These are phyloP conservation scores for Solanum hybrid DNA, from an alignment of 305 asterid species.

Conservation along the genomic window DNA sequence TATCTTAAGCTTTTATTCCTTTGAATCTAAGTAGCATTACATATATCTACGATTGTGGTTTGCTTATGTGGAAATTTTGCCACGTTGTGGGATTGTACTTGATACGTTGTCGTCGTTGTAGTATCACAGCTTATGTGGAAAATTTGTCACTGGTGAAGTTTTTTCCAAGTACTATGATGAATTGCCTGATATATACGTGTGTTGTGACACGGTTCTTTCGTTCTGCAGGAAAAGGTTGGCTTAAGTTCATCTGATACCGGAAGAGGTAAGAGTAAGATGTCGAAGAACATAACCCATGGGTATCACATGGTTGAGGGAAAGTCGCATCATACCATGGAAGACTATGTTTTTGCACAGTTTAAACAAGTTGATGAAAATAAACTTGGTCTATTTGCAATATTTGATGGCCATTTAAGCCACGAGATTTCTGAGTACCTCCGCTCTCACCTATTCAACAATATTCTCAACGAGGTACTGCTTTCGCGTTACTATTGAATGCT, in stretches of 20 bases:
- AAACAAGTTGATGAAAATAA: conserved; percentile 62
- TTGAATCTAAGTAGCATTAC: neutral
- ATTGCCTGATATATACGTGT: too few species aligned
- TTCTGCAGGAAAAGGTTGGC: conserved; percentile 61
- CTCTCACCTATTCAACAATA: conserved; percentile 69
- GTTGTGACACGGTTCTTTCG: neutral
- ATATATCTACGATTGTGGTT: neutral
- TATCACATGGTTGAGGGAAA: conserved; percentile 77
- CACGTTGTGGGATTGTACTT: neutral
- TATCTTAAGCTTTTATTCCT: neutral
- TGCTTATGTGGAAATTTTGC: neutral
- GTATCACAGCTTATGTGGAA: neutral
- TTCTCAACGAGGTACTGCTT: conserved; percentile 59
- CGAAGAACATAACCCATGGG: conserved; percentile 64
- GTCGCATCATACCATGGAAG: conserved; percentile 75
- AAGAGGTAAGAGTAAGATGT: conserved; percentile 81
- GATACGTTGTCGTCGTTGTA: neutral
- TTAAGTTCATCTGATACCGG: conserved; percentile 39
- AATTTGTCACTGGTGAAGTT: neutral
- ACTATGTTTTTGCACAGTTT: conserved; percentile 73
- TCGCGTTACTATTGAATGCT: neutral
- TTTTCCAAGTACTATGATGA: neutral
- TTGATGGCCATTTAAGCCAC: conserved; percentile 85
- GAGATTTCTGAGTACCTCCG: conserved; percentile 67
- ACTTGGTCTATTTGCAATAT: conserved; percentile 82